Conservation (phyloP, 345 rosid genomes). For the Euphorbia tirucalli region DNA sequence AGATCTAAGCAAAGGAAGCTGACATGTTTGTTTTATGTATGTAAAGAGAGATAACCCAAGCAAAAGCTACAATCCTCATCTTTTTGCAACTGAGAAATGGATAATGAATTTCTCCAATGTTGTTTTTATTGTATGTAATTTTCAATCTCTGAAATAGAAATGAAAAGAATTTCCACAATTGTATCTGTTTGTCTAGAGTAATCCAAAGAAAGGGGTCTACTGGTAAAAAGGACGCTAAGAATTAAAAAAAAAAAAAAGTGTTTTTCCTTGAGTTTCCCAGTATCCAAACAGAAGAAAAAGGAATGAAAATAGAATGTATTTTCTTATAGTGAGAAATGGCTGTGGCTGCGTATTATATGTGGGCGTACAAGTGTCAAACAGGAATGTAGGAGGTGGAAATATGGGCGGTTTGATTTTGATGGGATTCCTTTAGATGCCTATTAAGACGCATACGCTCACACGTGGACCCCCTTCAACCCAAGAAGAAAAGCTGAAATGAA, state of each 20-base stretch:
- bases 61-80: neutral
- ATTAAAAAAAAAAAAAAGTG: no score
- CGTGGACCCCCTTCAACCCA: conserved; percentile 5
- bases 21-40: conserved; percentile 35
- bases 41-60: conserved; percentile 15
- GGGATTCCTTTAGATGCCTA: neutral
- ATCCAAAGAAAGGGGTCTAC: neutral
- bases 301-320: neutral
- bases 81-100: conserved; percentile 38
- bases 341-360: neutral
- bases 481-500: neutral
- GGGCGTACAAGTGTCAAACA: conserved; percentile 24
- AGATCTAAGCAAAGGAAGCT: conserved; percentile 17
- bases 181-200: neutral
- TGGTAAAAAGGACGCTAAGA: no score
- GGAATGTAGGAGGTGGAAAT: conserved; percentile 46
- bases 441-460: conserved; percentile 3
- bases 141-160: neutral
- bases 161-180: neutral
- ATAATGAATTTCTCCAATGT: neutral
- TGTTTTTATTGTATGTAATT: neutral
- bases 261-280: neutral
- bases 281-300: neutral
- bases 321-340: neutral
- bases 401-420: neutral